These are phyloP conservation scores for Boletus subcaerulescens DNA, from an alignment of 768 basidiomycete genomes.

Conservation along the genomic window DNA sequence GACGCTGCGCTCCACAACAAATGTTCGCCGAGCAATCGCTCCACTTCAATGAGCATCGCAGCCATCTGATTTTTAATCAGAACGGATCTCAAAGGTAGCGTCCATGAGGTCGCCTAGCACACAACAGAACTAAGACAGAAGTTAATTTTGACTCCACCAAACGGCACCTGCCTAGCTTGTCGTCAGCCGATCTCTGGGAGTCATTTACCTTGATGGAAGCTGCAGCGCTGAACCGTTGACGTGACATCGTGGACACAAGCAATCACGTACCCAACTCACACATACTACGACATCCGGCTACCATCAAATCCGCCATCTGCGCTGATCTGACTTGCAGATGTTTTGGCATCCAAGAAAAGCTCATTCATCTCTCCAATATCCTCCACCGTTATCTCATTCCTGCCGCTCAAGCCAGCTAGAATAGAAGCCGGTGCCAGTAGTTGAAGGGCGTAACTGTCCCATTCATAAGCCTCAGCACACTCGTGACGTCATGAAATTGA, in stretches of 20 bases:
- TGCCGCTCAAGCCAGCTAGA: constrained; percentile 72
- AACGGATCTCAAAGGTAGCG: neutral
- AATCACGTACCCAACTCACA: neutral
- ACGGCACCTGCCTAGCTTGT: neutral
- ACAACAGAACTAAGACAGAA: constrained; percentile 10
- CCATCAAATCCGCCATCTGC: constrained; percentile 38
- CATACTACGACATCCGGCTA: constrained; percentile 29
- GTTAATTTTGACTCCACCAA: constrained; percentile 7
- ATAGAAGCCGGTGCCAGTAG: constrained; percentile 70
- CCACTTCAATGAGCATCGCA: neutral
- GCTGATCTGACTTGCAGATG: constrained; percentile 56
- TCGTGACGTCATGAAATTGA: neutral
- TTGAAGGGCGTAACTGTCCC: constrained; percentile 82
- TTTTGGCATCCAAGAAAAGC: constrained; percentile 93
- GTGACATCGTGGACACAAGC: neutral
- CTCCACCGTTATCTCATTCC: constrained; percentile 78
- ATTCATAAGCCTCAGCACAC: constrained; percentile 6
- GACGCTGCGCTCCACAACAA: neutral
- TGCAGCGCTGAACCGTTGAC: neutral
- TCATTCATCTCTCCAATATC: constrained; percentile 54
- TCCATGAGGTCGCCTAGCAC: constrained; percentile 7
- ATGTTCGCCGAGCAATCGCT: constrained; percentile 1
- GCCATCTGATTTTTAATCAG: neutral
- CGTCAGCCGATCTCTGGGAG: neutral
- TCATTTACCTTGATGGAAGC: constrained; percentile 5